phyloP scores from a whole-genome alignment of 306 rosid species.

The Elaeagnus macrophylla region DNA sequence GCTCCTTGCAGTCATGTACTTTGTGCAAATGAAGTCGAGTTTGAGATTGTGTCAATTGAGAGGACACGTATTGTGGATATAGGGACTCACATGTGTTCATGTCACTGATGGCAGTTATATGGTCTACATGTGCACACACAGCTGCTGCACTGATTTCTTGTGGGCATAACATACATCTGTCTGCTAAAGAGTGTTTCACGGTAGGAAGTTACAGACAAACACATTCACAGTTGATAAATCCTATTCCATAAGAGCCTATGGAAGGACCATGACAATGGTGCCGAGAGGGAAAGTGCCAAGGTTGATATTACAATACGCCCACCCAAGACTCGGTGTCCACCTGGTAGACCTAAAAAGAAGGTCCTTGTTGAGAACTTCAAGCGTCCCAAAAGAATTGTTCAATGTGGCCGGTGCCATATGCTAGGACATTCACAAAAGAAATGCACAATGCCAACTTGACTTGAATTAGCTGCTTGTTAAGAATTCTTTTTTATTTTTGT shows the following conservation, averaged over 20 bases:
- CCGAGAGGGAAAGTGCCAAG: constrained; percentile 75
- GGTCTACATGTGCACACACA: constrained; percentile 98
- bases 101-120: constrained; percentile 95
- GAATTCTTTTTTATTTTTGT: constrained; percentile 19
- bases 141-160: constrained; percentile 97
- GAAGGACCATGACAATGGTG: constrained; percentile 65
- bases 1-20: constrained; percentile 94
- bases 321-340: constrained; percentile 90
- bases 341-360: constrained; percentile 97
- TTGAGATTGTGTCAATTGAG: constrained; percentile 94
- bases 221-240: constrained; percentile 68
- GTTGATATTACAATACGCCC: constrained; percentile 62
- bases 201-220: constrained; percentile 66
- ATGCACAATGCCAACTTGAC: constrained; percentile 72
- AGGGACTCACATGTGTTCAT: constrained; percentile 73
- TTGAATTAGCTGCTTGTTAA: constrained; percentile 29
- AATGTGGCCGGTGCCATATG: constrained; percentile 98
- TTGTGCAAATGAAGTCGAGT: constrained; percentile 94
- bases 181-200: constrained; percentile 89
- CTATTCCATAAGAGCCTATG: constrained; percentile 67
- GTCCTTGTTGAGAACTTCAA: constrained; percentile 79
- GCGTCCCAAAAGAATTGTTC: constrained; percentile 95
- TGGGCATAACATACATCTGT: constrained; percentile 73
- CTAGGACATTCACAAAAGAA: constrained; percentile 98
- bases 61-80: constrained; percentile 95